A percentile compares a stretch with the other conserved stretches of the same genome.
Conservation (phyloP, 495 filamentous ascomycete species). For the Xylaria venustula region DNA sequence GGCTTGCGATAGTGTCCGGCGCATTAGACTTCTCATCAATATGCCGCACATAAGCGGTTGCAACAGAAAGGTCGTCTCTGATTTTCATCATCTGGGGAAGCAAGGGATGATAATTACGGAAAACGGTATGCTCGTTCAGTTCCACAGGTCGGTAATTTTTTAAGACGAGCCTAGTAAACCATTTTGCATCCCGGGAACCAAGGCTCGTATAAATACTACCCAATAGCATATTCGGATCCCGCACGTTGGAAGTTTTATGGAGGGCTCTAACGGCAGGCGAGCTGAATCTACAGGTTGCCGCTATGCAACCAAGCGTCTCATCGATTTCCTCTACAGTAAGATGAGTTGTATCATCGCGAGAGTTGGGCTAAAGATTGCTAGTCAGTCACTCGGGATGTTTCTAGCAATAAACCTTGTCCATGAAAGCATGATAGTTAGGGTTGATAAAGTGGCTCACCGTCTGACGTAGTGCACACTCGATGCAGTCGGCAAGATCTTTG, state of each 20-base stretch:
- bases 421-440: too few species aligned
- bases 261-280: slow-evolving; percentile 56
- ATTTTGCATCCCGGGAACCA: slow-evolving; percentile 75
- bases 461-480: slow-evolving; percentile 63
- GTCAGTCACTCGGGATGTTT: too few species aligned
- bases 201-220: slow-evolving; percentile 58
- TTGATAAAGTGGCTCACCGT: slow-evolving; percentile 54
- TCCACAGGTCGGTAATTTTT: slow-evolving; percentile 69
- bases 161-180: slow-evolving; percentile 80
- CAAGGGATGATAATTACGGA: slow-evolving; percentile 54
- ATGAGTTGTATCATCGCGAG: slow-evolving; percentile 26
- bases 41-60: slow-evolving; percentile 30
- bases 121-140: slow-evolving; percentile 40
- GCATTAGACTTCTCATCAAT: slow-evolving; percentile 14
- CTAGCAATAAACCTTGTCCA: too few species aligned
- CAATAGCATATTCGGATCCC: slow-evolving; percentile 47
- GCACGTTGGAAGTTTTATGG: slow-evolving; percentile 27
- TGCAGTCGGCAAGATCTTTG: slow-evolving; percentile 67
- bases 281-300: slow-evolving; percentile 66
- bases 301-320: slow-evolving; percentile 57
- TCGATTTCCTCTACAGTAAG: slow-evolving; percentile 78
- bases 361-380: slow-evolving; percentile 35
- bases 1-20: slow-evolving; percentile 23
- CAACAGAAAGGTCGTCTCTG: slow-evolving; percentile 51
- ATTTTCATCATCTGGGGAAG: slow-evolving; percentile 65